Conservation (phyloP, 306 rosid species). For the Mimosa pudica region DNA sequence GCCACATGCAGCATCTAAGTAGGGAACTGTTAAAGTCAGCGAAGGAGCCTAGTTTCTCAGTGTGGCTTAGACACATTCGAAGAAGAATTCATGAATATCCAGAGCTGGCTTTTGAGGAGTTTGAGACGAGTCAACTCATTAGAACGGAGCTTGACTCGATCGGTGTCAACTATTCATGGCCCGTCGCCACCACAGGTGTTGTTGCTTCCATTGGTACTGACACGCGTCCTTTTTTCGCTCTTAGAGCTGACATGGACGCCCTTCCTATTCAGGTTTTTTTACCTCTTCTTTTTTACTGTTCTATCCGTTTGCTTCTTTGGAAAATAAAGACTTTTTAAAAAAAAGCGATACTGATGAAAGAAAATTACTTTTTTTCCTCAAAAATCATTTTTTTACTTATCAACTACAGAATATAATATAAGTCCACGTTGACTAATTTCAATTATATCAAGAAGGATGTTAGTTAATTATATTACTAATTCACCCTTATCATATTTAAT, state of each 20-base stretch:
- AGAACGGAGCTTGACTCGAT: slow-evolving; percentile 56
- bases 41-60: slow-evolving; percentile 41
- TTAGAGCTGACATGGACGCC: slow-evolving; percentile 68
- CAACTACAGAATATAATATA: too few relatives aligned
- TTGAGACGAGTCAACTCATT: slow-evolving; percentile 50
- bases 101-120: slow-evolving; percentile 60
- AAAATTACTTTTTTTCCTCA: too few relatives aligned
- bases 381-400: too few relatives aligned
- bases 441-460: too few relatives aligned
- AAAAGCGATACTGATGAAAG: too few relatives aligned
- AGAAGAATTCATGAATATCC: slow-evolving; percentile 67
- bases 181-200: slow-evolving; percentile 54
- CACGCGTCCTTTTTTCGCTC: slow-evolving; percentile 58
- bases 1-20: background rate
- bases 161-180: slow-evolving; percentile 55
- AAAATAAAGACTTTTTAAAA: too few relatives aligned
- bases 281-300: background rate
- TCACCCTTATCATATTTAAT: too few relatives aligned
- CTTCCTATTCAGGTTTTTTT: slow-evolving; percentile 41
- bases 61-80: slow-evolving; percentile 14
- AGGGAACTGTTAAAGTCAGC: slow-evolving; percentile 48
- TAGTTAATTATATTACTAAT: too few relatives aligned
- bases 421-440: too few relatives aligned
- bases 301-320: too few relatives aligned
- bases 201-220: slow-evolving; percentile 56